Conservation (phyloP, 306 rosid genomes). For the Adenanthera pavonina region DNA sequence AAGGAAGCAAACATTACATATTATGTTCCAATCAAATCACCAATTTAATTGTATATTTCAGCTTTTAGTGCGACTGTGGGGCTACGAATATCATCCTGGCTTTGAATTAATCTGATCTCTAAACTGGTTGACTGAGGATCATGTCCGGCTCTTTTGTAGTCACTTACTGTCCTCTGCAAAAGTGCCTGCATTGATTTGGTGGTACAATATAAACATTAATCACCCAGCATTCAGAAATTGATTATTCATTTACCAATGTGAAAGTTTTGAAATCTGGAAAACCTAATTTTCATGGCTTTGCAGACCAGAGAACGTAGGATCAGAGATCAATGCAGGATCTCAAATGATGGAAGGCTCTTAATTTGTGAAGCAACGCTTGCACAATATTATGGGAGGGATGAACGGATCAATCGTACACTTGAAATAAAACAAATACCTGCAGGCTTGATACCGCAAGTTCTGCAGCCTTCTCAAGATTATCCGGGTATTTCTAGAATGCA, state of each 20-base stretch:
- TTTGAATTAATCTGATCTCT: conserved; percentile 82
- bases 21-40: conserved; percentile 25
- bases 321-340: not conserved
- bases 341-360: not conserved
- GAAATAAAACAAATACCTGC: conserved; percentile 62
- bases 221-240: conserved; percentile 20
- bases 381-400: conserved; percentile 24
- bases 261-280: conserved; percentile 1
- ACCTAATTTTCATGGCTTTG: conserved; percentile 5
- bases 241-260: not conserved
- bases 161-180: conserved; percentile 66
- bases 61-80: conserved; percentile 62
- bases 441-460: conserved; percentile 88
- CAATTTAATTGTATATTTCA: conserved; percentile 55
- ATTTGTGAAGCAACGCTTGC: conserved; percentile 1
- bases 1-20: conserved; percentile 13
- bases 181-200: conserved; percentile 58
- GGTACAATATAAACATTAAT: conserved; percentile 1
- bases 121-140: conserved; percentile 72
- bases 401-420: not conserved
- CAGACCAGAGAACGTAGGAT: conserved; percentile 1
- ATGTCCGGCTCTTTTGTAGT: conserved; percentile 65
- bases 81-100: conserved; percentile 74
- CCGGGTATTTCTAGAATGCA: conserved; percentile 71
- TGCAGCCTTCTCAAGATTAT: conserved; percentile 72